Conservation (phyloP, 805 yeast genomes). For the Kodamaea hsintzibuensis region DNA sequence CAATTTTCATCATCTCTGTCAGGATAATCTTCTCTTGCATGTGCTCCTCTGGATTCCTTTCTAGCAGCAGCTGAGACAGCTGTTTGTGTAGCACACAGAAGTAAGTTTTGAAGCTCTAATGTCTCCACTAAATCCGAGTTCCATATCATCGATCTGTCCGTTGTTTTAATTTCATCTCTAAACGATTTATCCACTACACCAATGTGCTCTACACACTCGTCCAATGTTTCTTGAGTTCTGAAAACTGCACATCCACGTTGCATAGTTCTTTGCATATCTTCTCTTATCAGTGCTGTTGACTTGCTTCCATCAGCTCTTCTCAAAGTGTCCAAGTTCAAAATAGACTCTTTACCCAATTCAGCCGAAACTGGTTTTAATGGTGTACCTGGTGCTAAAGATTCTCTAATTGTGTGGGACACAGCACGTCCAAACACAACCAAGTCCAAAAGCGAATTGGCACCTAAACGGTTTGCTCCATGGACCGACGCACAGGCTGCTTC, state of each 20-base stretch:
- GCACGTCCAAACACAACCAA: slow-evolving; percentile 98
- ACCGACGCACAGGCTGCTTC: slow-evolving; percentile 99
- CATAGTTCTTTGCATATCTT: slow-evolving; percentile 93
- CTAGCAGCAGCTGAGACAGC: slow-evolving; percentile 93
- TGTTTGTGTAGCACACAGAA: slow-evolving; percentile 96
- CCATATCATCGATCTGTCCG: slow-evolving; percentile 98
- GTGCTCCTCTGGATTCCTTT: slow-evolving; percentile 98
- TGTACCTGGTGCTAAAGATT: slow-evolving; percentile 80
- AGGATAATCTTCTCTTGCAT: slow-evolving; percentile 97
- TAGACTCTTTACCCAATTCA: slow-evolving; percentile 85
- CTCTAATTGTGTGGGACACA: slow-evolving; percentile 88
- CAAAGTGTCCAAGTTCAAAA: slow-evolving; percentile 83
- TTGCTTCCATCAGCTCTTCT: slow-evolving; percentile 83
- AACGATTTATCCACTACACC: slow-evolving; percentile 72
- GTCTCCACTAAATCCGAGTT: slow-evolving; percentile 96
- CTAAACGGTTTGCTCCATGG: slow-evolving; percentile 98
- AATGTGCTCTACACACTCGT: slow-evolving; percentile 85
- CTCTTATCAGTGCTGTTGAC: slow-evolving; percentile 85
- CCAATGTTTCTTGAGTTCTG: slow-evolving; percentile 89
- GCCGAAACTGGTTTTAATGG: slow-evolving; percentile 82
- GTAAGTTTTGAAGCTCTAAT: slow-evolving; percentile 90
- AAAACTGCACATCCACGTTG: slow-evolving; percentile 96
- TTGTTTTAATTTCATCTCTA: slow-evolving; percentile 67
- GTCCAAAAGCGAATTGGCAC: slow-evolving; percentile 96
- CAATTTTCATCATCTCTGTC: slow-evolving; percentile 93